Conservation (phyloP, 345 rosid genomes). For the Salix suchowensis region DNA sequence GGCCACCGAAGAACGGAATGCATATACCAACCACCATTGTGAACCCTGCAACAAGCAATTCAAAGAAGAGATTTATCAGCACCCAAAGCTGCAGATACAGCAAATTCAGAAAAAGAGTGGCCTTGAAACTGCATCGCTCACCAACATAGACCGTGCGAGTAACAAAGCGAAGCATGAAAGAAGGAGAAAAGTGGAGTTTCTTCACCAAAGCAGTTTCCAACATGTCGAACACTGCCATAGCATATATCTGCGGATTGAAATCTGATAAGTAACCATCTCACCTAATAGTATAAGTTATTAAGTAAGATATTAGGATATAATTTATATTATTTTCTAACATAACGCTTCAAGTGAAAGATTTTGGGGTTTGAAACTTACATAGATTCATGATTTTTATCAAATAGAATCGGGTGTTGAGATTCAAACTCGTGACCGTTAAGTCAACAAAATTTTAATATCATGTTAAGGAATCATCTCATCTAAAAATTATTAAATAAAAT, state of each 20-base stretch:
- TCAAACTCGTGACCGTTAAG: too few species aligned
- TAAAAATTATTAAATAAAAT: too few species aligned
- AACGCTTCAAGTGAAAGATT: rapidly evolving
- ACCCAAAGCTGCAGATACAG: not conserved
- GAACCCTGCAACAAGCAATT: conserved; percentile 39
- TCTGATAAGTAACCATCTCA: too few species aligned
- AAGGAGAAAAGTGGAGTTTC: conserved; percentile 44
- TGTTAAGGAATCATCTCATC: too few species aligned
- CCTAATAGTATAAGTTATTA: too few species aligned
- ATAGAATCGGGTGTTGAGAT: too few species aligned
- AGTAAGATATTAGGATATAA: too few species aligned
- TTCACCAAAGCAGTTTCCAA: conserved; percentile 64
- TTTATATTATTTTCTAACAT: too few species aligned
- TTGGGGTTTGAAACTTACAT: too few species aligned
- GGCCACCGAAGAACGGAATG: conserved; percentile 74
- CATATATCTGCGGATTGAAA: conserved; percentile 36
- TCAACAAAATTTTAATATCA: too few species aligned
- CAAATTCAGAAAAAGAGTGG: not conserved
- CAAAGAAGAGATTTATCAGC: not conserved
- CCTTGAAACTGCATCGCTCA: conserved; percentile 18
- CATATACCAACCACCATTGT: conserved; percentile 61
- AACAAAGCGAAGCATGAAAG: conserved; percentile 51
- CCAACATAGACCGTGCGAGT: conserved; percentile 65
- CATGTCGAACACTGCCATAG: conserved; percentile 89
- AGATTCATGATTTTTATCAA: too few species aligned